Percentiles rank a stretch among this genome's conserved stretches.
Evolutionary conservation across 2,329 filamentous ascomycete species (phyloP).

Genomic region (Calycina marina): DNA sequence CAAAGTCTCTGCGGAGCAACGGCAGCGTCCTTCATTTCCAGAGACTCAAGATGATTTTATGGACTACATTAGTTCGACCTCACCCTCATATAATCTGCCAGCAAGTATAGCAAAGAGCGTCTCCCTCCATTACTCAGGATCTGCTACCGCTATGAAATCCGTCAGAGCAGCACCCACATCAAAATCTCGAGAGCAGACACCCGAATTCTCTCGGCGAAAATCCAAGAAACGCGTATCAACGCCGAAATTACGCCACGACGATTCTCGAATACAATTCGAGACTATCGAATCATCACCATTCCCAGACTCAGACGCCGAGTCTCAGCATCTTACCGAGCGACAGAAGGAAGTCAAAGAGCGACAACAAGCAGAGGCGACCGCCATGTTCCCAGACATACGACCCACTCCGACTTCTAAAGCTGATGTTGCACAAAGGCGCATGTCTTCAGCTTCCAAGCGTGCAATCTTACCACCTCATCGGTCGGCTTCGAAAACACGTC

Average conservation of each 20-base stretch:
- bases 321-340: conserved; percentile 62
- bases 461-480: conserved; percentile 11
- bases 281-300: conserved; percentile 46
- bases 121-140: conserved; percentile 9
- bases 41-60: conserved; percentile 21
- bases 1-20: conserved; percentile 18
- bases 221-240: conserved; percentile 25
- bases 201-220: conserved; percentile 24
- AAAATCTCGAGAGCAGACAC: conserved; percentile 15
- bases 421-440: conserved; percentile 6
- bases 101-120: not conserved
- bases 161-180: conserved; percentile 6
- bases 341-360: conserved; percentile 66
- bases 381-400: conserved; percentile 53
- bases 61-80: conserved; percentile 5
- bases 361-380: conserved; percentile 47
- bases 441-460: conserved; percentile 14
- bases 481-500: conserved; percentile 12
- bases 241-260: conserved; percentile 54
- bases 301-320: conserved; percentile 37
- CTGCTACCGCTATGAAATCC: conserved; percentile 11
- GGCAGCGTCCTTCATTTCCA: conserved; percentile 23
- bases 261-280: conserved; percentile 71
- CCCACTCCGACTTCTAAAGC: conserved; percentile 31
- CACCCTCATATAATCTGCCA: conserved; percentile 2